phyloP scores from a whole-genome alignment of 179 eudicot genomes.

The Spinacia oleracea region DNA sequence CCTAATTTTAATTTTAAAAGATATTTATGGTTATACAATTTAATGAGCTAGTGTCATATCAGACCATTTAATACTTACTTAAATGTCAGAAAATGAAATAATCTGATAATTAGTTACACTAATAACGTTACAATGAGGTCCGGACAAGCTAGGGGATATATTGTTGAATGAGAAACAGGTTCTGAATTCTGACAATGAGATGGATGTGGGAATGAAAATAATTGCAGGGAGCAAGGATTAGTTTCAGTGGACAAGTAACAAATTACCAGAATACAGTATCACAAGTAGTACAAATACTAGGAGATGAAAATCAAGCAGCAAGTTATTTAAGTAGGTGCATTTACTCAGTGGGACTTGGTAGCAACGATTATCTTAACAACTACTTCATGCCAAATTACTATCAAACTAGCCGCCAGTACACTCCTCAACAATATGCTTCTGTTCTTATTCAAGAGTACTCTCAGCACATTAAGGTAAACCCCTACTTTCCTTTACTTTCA shows the following conservation, averaged over 20 bases:
- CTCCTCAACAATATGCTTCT: conserved; percentile 65
- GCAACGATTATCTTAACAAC: conserved; percentile 94
- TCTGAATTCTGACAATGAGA: no score
- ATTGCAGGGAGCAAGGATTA: conserved; percentile 68
- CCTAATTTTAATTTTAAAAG: no score
- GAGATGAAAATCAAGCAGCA: conserved; percentile 68
- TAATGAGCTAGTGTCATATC: no score
- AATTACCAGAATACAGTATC: conserved; percentile 82
- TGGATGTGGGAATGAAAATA: not conserved
- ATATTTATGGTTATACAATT: no score
- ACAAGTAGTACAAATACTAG: conserved; percentile 70
- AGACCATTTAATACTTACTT: no score
- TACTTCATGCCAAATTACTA: conserved; percentile 85
- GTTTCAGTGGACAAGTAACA: conserved; percentile 62
- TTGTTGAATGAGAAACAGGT: no score
- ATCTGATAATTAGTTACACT: no score
- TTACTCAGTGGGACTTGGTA: conserved; percentile 79
- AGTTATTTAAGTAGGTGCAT: conserved; percentile 68
- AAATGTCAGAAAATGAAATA: no score
- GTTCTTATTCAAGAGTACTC: conserved; percentile 69
- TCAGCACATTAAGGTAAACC: conserved; percentile 48
- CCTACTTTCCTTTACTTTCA: not conserved
- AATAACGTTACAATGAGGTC: no score
- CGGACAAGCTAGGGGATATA: no score
- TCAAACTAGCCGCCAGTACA: conserved; percentile 51